Base-by-base conservation (phyloP, 75 land plant species). In the Chamaecyparis obtusa region DNA sequence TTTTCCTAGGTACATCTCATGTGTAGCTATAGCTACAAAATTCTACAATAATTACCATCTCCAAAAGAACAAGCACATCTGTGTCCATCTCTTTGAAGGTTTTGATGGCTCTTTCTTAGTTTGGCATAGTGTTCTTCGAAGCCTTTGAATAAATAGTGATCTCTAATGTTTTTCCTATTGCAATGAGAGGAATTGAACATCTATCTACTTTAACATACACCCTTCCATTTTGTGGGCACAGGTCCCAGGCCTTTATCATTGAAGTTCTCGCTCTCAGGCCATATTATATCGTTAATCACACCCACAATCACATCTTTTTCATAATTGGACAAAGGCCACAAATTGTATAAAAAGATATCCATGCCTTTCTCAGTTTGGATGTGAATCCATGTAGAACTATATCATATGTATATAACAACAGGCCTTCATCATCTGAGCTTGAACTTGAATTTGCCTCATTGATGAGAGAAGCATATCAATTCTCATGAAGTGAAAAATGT, bases 201-300 rank as follows among this genome's bases (percentile, higher is more conserved):
- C 16, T 13, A 13, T 2, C 85, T 67, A 5, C 8, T 39, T 41
- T 49, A 15, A 51, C 91, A 88, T 19, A 16, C 39, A 0, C 91
- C 91, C 48, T 86, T 90, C 91, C 91, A 90, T 37, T 67, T 49
- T 11, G 74, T 1, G 15, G 91, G 90, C 36, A 86, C 60, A 9
- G 87, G 69, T 21, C 78, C 37, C 6, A 89, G 15, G 60, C 92
- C 85, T 15, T 43, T 16, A 69, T 89, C 92, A 41, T 32, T 27
- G 91, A 91, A 91, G 87, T 90, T 91, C 11, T 87, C 37, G 85
- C 91, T 86, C 86, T 94, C 93, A 2, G 94, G 94, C 95, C 95
- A 94, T 10, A 93, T 10, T 17, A 83, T 84, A 2, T 57, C 32
- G 35, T 86, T 92, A 17, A 95, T 33, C 9, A 92, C 33, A 43